Base-by-base conservation (phyloP, 176 grass and related monocot genomes). In the Lolium rigidum region DNA sequence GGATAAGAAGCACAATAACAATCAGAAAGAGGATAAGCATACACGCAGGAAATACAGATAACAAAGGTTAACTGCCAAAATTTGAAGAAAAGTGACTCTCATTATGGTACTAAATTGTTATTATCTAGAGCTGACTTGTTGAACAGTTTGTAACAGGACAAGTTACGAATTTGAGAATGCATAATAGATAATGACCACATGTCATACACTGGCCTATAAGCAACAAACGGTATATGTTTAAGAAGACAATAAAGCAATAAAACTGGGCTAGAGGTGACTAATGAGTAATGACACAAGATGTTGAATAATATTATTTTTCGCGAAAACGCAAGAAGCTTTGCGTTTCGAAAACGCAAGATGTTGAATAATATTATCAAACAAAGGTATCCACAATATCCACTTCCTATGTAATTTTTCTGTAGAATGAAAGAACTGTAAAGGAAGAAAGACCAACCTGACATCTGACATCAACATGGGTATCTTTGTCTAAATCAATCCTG, bases 381-480 rank as follows among this genome's bases (percentile, higher is more conserved):
- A 81, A 35, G 14, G 61, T 37, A 43, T 67, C 6, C 20, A 11
- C 20, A 71, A 18, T 35, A 64, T 84, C 4, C 43, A 76, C 5
- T 49, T 39, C 59, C 25, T 35, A 52, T 66, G 10, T 56, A 54
- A 28, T 46, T 78, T 55, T 76, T 54, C 49, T 71, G 8, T 18
- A 51, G 4, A 20, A 0, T 39, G 65, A 39, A 16, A 69, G 5
- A 64, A 39, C 65, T 35, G 73, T 62, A 73, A 80, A 79, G 82
- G 50, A 66, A 70, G 48, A 54, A 86, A 91, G 39, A 38, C 20
- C 35, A 64, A 98, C 96, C 96, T 95, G 96, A 67, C 93, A 98
- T 92, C 88, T 92, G 79, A 98, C 96, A 76, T 98, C 88, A 75
- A 98, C 92, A 70, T 90, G 90, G 44, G 90, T 94, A 60, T 92